phyloP scores from a whole-genome alignment of 2,329 filamentous ascomycete species.

The Hypoxylon sp. region DNA sequence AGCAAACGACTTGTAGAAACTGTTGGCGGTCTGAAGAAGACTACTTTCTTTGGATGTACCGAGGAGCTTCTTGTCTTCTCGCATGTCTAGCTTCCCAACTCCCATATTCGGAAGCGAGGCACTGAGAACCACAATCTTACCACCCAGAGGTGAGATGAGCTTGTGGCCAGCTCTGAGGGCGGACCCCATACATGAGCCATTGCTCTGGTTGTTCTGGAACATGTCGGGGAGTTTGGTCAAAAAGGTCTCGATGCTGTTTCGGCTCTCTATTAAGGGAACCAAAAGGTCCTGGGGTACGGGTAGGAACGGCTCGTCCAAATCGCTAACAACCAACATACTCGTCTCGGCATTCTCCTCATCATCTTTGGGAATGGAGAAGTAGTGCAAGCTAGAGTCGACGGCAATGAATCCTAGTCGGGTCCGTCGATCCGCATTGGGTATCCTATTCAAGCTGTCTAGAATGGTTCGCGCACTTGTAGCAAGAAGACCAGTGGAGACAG shows the following conservation, averaged over 20 bases:
- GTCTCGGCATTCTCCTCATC: conserved; percentile 87
- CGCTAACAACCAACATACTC: conserved; percentile 93
- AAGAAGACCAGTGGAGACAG: conserved; percentile 90
- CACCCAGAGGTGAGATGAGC: conserved; percentile 92
- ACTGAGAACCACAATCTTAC: conserved; percentile 93
- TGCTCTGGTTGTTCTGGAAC: conserved; percentile 95
- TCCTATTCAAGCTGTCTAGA: conserved; percentile 92
- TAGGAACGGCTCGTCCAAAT: conserved; percentile 95
- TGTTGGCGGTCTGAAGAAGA: conserved; percentile 91
- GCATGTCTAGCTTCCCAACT: conserved; percentile 89
- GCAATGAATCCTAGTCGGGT: conserved; percentile 96
- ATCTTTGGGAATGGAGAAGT: conserved; percentile 94
- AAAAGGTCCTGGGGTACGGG: conserved; percentile 93
- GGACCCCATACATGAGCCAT: conserved; percentile 93
- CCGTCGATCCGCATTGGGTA: conserved; percentile 96
- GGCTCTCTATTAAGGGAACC: conserved; percentile 89
- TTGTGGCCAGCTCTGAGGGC: conserved; percentile 94
- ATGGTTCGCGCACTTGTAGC: conserved; percentile 95
- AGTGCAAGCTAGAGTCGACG: conserved; percentile 94
- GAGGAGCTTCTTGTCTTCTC: conserved; percentile 95
- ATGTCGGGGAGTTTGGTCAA: conserved; percentile 92
- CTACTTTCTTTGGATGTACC: conserved; percentile 93
- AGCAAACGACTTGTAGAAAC: conserved; percentile 99
- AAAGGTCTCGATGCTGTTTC: conserved; percentile 92
- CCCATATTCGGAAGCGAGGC: conserved; percentile 92